Evolutionary conservation across 2,329 filamentous ascomycete species (phyloP), one percentile per base, ranked within the genome.

Genomic region (Sphaerulina populicola): DNA sequence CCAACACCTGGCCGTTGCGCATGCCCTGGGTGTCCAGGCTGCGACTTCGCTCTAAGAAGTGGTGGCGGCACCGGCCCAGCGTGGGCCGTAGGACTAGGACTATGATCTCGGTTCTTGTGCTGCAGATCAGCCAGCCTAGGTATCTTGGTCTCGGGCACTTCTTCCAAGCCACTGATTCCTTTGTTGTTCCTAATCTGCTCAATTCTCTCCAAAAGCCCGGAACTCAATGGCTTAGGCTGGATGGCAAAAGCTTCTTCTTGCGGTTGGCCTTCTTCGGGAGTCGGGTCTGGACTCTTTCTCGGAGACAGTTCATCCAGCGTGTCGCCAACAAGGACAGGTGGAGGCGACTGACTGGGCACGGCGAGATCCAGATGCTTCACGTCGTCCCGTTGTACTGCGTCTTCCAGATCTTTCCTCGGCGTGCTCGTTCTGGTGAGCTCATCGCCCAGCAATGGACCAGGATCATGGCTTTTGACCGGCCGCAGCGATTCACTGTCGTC

Each of bases 291-390:
- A 14, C 42, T 40, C 10, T 44, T 11, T 6, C 38, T 23, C 12
- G 40, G 40, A 11, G 40, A 39, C 23, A 44, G 12, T 15, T 50
- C 47, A n/a, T 54, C 51, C 18, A 44, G 27, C 6, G 61, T 56
- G 15, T 64, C 61, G 11, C 44, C 38, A 7, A 47, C 39, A 9
- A 48, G 39, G 14, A 38, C 47, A 39, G 48, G 41, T 14, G 46
- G 42, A 12, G 60, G 56, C 3, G 62, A 60, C 15, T 56, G 57
- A 8, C 68, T 66, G n/a, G 72, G 65, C 1, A 80, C 67, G 15
- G 78, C 79, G 42, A 83, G 72, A 64, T 85, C 81, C 8, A 84
- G 70, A 65, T 82, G 80, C 39, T 76, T 76, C 14, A 82, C 74
- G 51, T 77, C 75, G 44, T 82, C 74, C 37, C 75, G 71, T 42